Base-by-base conservation (phyloP, 768 basidiomycete species). In the Myochromella boudieri region DNA sequence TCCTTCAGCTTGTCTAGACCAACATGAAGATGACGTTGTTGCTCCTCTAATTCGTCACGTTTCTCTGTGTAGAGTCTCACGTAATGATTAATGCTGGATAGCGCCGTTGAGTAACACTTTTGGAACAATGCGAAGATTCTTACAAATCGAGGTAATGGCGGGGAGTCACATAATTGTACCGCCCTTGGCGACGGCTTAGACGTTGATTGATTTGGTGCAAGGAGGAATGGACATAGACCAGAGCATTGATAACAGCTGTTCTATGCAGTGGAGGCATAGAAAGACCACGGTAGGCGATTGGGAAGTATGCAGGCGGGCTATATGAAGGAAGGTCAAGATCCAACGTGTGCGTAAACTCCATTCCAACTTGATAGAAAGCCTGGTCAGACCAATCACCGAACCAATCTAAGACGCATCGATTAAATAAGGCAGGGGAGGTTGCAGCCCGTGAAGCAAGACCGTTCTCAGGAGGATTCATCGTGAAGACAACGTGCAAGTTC, bases 351-450 rank as follows among this genome's bases (percentile, higher is more conserved):
- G 95, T 98, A 67, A 99, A 95, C 67, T 98, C 97, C 76, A 89
- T 83, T 33, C 91, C 97, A 50, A 99, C 97, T 74, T 98, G 97
- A 63, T 89, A 98, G 68, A 98, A 90, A 0, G 97, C 95, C 62
- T 97, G 95, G 57, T 97, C 93, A 12, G 95, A 93, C 97, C 97
- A 99, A 63, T 97, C 95, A 21, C 97, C 97, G 58, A 98, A 98
- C 97, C 97, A 99, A 66, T 99, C 95, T 47, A 99, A 76, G 6
- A 99, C 97, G 64, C 97, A 99, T 71, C 97, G 87, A 71, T 99
- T 99, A 84, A 95, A 95, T 58, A 98, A 72, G 14, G 97, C 97
- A 6, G 97, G 97, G 1, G 97, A 99, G 0, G 97, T 97, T 2
- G 95, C 97, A 9, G 94, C 97, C 38, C 94, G 81, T 15, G 93